Evolutionary conservation across 2,329 filamentous ascomycete genomes (phyloP).

Genomic region (Didymella segeticola): DNA sequence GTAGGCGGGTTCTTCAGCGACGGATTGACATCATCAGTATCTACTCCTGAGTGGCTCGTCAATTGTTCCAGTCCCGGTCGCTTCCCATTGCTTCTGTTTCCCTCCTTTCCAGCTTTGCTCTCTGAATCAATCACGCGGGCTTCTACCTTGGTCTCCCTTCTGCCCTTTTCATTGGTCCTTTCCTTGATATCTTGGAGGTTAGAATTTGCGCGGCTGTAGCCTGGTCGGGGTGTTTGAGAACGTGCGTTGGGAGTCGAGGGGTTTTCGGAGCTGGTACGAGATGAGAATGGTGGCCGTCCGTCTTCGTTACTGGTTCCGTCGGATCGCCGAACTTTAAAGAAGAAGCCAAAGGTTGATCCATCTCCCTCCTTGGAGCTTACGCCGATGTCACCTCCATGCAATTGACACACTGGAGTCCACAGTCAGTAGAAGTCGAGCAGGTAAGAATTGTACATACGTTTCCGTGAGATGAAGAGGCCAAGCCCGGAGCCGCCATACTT

Average conservation of each 20-base stretch:
- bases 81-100: neutral
- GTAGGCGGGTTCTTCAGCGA: conserved; percentile 44
- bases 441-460: conserved; percentile 29
- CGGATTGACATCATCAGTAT: conserved; percentile 22
- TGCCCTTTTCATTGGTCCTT: conserved; percentile 18
- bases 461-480: conserved; percentile 48
- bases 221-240: conserved; percentile 29
- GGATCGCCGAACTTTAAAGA: conserved; percentile 45
- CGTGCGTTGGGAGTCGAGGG: conserved; percentile 18
- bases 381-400: conserved; percentile 49
- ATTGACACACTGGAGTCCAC: conserved; percentile 36
- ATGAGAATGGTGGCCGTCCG: conserved; percentile 33
- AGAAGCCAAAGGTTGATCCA: conserved; percentile 48
- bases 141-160: conserved; percentile 13
- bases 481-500: conserved; percentile 53
- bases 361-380: conserved; percentile 45
- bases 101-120: neutral
- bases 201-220: conserved; percentile 38
- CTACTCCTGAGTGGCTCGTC: conserved; percentile 29
- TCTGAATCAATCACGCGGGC: neutral
- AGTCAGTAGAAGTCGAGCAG: neutral
- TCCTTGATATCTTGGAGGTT: conserved; percentile 37
- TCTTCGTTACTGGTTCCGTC: conserved; percentile 27
- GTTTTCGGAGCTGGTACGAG: conserved; percentile 34
- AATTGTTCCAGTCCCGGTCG: conserved; percentile 12